These are phyloP conservation scores for Mortierella sp. DNA, from an alignment of 371 early-diverging fungal species.

Conservation along the genomic window DNA sequence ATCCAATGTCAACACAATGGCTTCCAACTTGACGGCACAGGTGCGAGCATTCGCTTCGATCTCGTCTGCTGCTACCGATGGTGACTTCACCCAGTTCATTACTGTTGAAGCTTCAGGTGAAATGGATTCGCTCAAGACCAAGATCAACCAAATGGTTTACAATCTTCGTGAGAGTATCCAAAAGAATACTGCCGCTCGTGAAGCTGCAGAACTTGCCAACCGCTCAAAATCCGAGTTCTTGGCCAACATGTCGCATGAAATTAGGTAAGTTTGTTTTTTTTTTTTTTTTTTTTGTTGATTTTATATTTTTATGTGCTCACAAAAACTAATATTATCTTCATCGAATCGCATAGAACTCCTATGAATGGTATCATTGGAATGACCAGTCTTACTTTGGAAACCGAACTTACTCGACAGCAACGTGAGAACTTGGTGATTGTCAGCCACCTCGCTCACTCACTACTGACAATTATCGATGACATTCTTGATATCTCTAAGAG, in stretches of 20 bases:
- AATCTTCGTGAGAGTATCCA: conserved; percentile 76
- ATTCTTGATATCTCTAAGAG: conserved; percentile 87
- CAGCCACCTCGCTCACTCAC: conserved; percentile 72
- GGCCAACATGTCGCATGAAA: conserved; percentile 82
- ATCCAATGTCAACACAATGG: conserved; percentile 71
- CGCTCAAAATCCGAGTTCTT: conserved; percentile 80
- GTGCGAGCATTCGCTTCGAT: conserved; percentile 25
- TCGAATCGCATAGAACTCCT: conserved; percentile 78
- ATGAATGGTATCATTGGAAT: conserved; percentile 87
- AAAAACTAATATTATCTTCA: too few species aligned
- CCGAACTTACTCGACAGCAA: conserved; percentile 79
- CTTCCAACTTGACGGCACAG: conserved; percentile 57
- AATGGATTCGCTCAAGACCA: conserved; percentile 59
- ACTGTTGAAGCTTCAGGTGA: conserved; percentile 27
- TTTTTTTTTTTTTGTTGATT: background rate
- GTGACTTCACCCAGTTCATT: conserved; percentile 21
- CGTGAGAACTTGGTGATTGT: conserved; percentile 83
- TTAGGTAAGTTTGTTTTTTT: conserved; percentile 24
- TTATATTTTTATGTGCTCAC: background rate
- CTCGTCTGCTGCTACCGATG: conserved; percentile 17
- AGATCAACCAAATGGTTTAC: conserved; percentile 74
- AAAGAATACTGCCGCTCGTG: conserved; percentile 77
- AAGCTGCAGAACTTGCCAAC: conserved; percentile 81
- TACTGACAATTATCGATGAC: conserved; percentile 83
- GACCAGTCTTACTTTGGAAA: conserved; percentile 74